Evolutionary conservation across 306 rosid genomes (phyloP).

Genomic region (Cucumis sativus): Cucumber_9930_V3 NC_026661.2:20090001-20090500

Average conservation of each 20-base stretch:
- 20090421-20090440: conserved; percentile 66
- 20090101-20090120: neutral
- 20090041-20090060: no score
- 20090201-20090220: neutral
- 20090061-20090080: neutral
- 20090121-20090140: no score
- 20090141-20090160: no score
- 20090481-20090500: neutral
- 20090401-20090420: conserved; percentile 57
- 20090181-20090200: no score
- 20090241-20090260: neutral
- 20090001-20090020: no score
- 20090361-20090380: conserved; percentile 71
- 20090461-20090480: conserved; percentile 21
- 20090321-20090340: no score
- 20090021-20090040: neutral
- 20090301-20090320: no score
- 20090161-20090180: no score
- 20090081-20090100: neutral
- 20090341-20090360: neutral
- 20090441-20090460: conserved; percentile 59
- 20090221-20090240: neutral
- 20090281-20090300: neutral
- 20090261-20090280: neutral
- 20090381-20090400: conserved; percentile 66